phyloP scores from a whole-genome alignment of 306 rosid species.

The Cicer judaicum region DNA sequence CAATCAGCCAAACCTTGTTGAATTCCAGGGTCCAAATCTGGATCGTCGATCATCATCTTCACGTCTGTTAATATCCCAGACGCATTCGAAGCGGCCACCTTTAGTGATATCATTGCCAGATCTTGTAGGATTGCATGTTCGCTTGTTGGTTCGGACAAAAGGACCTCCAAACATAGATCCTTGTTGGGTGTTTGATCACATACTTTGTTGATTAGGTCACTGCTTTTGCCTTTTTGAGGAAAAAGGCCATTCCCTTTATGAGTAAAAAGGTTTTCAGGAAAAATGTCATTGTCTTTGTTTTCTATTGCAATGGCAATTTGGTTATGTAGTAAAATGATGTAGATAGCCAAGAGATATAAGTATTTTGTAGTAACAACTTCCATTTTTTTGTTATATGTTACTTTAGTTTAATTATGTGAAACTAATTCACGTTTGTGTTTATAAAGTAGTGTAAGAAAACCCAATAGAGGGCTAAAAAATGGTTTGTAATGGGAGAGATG shows the following conservation, averaged over 20 bases:
- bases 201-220: neutral
- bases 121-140: neutral
- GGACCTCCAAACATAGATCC: neutral
- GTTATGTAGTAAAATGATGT: conserved; percentile 33
- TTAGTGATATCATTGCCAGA: conserved; percentile 37
- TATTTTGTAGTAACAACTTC: conserved; percentile 16
- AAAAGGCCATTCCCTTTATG: too few species aligned
- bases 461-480: conserved; percentile 3
- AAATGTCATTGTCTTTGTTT: neutral
- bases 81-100: conserved; percentile 36
- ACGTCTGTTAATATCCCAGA: neutral
- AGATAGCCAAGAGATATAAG: conserved; percentile 37
- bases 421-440: neutral
- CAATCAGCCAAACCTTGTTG: conserved; percentile 57
- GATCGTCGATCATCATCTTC: conserved; percentile 37
- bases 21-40: conserved; percentile 8
- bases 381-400: conserved; percentile 41
- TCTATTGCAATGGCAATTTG: neutral
- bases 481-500: conserved; percentile 31
- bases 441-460: neutral
- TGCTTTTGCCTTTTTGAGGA: neutral
- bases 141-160: neutral
- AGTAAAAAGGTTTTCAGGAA: too few species aligned
- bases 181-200: conserved; percentile 14
- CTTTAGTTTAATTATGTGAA: neutral